Evolutionary conservation across 345 rosid genomes (phyloP), one percentile per base, ranked within the genome.

Genomic region (Balakata baccata): DNA sequence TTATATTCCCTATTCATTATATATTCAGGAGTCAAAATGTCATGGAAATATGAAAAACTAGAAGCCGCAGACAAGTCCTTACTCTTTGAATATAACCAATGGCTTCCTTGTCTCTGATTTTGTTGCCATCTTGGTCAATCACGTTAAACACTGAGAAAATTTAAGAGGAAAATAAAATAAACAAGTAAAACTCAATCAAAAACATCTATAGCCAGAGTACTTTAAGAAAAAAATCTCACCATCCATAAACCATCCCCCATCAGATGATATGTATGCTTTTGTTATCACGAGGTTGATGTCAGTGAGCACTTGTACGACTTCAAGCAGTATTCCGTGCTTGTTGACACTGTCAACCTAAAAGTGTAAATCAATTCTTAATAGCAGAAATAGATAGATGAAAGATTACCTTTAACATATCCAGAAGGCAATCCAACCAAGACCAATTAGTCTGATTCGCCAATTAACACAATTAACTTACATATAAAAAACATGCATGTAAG

Each of bases 191-290:
- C 18, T 11, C 70, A 74, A 43, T 47, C 54, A 23, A 12, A 25
- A 16, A 6, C 7, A 2, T 16, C 53, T 52, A 56, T 29, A 62
- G 77, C 39, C 68, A 51, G 17, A 75, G 66, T 12, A 41, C 4
- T 51, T n/a, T 49, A 62, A 72, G 73, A 64, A 45, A 13, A 13
- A 76, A 69, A 59, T 47, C 77, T 54, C 69, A 90, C 95, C 95
- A 75, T 94, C 93, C 98, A 94, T 94, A 77, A 94, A 91, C 98
- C 98, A 94, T 65, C 89, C 97, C 0, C 92, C 93, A 85, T 94
- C 97, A 71, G 93, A 94, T 13, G 97, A 87, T 74, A 94, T 90
- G 76, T 94, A 83, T 9, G 98, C 98, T 81, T 94, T 94, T 17
- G 77, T 94, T 63, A 94, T 94, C 34, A 86, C 80, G 74, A 94